Evolutionary conservation across 2,329 filamentous ascomycete genomes (phyloP).

Genomic region (Gaeumannomyces tritici): DNA sequence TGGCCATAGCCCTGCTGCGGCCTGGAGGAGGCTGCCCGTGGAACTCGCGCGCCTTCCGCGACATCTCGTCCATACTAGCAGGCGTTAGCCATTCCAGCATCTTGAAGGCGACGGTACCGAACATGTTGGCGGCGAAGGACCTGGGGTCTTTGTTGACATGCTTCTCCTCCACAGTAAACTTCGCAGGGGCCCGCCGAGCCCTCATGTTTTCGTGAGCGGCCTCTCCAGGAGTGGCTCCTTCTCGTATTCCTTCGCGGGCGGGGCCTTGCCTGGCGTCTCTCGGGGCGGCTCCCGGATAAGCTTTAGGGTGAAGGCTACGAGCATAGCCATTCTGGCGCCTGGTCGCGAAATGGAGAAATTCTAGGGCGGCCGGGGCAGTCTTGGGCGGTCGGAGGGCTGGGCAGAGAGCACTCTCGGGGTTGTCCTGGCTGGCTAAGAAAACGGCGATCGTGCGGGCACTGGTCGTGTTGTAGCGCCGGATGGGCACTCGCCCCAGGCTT

Average conservation of each 20-base stretch:
- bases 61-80: conserved; percentile 40
- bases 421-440: conserved; percentile 70
- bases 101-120: conserved; percentile 56
- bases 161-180: conserved; percentile 33
- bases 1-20: conserved; percentile 5
- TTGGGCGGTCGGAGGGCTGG: conserved; percentile 33
- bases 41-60: conserved; percentile 23
- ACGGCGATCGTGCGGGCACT: conserved; percentile 76
- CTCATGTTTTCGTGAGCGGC: background rate
- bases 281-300: background rate
- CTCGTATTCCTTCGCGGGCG: conserved; percentile 1
- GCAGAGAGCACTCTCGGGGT: conserved; percentile 64
- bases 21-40: conserved; percentile 10
- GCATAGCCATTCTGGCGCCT: conserved; percentile 13
- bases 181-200: conserved; percentile 2
- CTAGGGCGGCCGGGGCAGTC: conserved; percentile 32
- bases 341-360: conserved; percentile 35
- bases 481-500: conserved; percentile 54
- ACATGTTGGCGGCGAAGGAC: conserved; percentile 53
- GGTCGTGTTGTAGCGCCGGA: conserved; percentile 69
- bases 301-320: background rate
- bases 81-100: conserved; percentile 65
- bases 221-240: background rate
- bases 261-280: background rate
- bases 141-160: conserved; percentile 44